A percentile compares a stretch with the other conserved stretches of the same genome.
Conservation (phyloP, 805 yeast species). For the Citeromyces nyonsensis region DNA sequence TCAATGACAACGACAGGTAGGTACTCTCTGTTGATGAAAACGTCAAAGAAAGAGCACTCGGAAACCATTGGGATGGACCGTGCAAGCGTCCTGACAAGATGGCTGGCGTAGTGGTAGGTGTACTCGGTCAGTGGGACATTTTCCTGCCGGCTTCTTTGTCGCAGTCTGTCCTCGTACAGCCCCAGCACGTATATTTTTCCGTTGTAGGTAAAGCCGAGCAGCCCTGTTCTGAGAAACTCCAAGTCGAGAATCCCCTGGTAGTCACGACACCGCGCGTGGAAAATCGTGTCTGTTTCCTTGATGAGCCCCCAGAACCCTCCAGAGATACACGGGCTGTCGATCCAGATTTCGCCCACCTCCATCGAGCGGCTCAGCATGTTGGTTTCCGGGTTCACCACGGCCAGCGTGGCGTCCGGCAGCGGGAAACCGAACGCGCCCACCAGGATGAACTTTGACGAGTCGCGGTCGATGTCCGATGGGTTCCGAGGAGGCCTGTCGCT, state of each 20-base stretch:
- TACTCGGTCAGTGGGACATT: conserved; percentile 12
- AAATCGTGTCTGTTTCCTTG: conserved; percentile 55
- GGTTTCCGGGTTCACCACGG: conserved; percentile 90
- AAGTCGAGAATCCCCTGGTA: conserved; percentile 54
- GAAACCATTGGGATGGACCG: conserved; percentile 66
- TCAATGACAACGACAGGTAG: conserved; percentile 80
- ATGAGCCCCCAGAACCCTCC: conserved; percentile 77
- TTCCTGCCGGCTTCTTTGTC: conserved; percentile 59
- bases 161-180: conserved; percentile 77
- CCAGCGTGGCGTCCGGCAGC: conserved; percentile 83
- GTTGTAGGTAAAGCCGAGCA: conserved; percentile 75
- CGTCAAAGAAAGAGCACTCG: conserved; percentile 88
- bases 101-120: conserved; percentile 75
- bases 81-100: conserved; percentile 72
- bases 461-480: no score
- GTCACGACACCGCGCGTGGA: conserved; percentile 70
- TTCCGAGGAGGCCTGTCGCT: conserved; percentile 38
- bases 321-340: conserved; percentile 82
- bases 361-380: conserved; percentile 54
- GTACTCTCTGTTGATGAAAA: conserved; percentile 63
- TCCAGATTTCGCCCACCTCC: conserved; percentile 94
- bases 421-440: conserved; percentile 93
- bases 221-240: conserved; percentile 81
- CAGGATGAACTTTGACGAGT: conserved; percentile 30
- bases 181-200: conserved; percentile 87